These are phyloP conservation scores for Clitopilus passeckerianus DNA, from an alignment of 768 basidiomycete species.

Conservation along the genomic window DNA sequence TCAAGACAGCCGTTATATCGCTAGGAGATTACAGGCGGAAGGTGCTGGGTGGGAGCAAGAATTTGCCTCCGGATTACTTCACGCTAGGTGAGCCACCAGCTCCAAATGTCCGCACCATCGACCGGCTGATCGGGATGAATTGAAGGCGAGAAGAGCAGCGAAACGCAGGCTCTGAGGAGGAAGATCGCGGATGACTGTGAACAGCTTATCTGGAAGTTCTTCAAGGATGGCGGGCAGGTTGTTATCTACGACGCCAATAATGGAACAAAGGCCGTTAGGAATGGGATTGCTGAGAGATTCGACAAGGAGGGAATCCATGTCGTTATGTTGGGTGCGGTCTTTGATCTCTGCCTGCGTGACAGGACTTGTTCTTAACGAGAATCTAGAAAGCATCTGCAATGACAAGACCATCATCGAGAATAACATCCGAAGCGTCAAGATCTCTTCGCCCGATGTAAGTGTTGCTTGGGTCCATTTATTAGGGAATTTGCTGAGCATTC, in stretches of 20 bases:
- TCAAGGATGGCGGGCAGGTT: conserved; percentile 84
- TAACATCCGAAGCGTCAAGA: conserved; percentile 96
- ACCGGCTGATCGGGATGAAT: background rate
- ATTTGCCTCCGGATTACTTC: conserved; percentile 92
- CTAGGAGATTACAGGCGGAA: conserved; percentile 93
- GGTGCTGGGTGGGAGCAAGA: conserved; percentile 81
- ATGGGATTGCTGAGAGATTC: conserved; percentile 78
- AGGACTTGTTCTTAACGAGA: background rate
- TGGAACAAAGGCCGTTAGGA: conserved; percentile 63
- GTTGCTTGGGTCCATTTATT: background rate
- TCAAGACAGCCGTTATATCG: conserved; percentile 93
- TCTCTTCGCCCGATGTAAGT: conserved; percentile 94
- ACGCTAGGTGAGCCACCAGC: conserved; percentile 46
- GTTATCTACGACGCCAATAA: conserved; percentile 99
- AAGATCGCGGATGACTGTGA: conserved; percentile 82
- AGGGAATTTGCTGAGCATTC: conserved; percentile 3
- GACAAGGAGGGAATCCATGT: conserved; percentile 87
- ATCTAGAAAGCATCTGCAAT: conserved; percentile 83
- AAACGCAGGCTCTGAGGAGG: conserved; percentile 74
- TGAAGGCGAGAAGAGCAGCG: conserved; percentile 70
- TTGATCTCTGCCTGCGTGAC: background rate
- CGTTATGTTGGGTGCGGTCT: conserved; percentile 73
- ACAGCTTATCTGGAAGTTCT: conserved; percentile 85
- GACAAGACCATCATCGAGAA: conserved; percentile 89
- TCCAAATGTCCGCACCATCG: background rate